Conservation (phyloP, 441 rosid genomes). For the Aquilaria agallochum region DNA sequence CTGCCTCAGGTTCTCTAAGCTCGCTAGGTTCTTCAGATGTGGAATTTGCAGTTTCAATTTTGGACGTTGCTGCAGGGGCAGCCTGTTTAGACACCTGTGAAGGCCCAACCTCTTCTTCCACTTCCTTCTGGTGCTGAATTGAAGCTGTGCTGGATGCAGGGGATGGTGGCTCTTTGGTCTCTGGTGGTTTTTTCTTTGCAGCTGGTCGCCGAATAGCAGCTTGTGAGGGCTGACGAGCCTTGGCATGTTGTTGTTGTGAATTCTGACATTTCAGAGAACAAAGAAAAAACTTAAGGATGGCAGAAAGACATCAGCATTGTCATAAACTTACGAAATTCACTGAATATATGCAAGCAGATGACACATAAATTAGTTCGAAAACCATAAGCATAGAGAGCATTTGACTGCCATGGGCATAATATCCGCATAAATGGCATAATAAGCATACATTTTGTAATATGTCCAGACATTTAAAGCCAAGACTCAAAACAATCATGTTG, state of each 20-base stretch:
- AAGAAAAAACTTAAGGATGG: constrained; percentile 15
- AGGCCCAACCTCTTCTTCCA: constrained; percentile 41
- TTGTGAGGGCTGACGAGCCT: constrained; percentile 35
- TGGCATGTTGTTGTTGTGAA: constrained; percentile 27
- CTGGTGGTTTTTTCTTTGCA: constrained; percentile 25
- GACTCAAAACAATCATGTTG: too few relatives aligned
- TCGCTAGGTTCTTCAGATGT: constrained; percentile 38
- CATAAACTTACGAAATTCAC: background rate
- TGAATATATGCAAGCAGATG: background rate
- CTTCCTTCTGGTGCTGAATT: constrained; percentile 57
- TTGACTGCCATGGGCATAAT: too few relatives aligned
- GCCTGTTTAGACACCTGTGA: constrained; percentile 20
- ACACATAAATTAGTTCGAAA: too few relatives aligned
- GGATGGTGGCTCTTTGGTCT: constrained; percentile 61
- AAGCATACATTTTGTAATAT: too few relatives aligned
- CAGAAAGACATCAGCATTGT: constrained; percentile 2
- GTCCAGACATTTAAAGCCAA: too few relatives aligned
- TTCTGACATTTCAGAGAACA: constrained; percentile 6
- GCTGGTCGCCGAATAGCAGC: constrained; percentile 31
- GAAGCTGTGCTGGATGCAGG: constrained; percentile 61
- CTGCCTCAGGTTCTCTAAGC: constrained; percentile 23
- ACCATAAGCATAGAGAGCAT: too few relatives aligned
- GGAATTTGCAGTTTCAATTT: constrained; percentile 19
- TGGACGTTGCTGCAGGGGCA: constrained; percentile 22
- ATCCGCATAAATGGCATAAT: too few relatives aligned